Conservation (phyloP, 768 basidiomycete species). For the Lactifluus rugatus region DNA sequence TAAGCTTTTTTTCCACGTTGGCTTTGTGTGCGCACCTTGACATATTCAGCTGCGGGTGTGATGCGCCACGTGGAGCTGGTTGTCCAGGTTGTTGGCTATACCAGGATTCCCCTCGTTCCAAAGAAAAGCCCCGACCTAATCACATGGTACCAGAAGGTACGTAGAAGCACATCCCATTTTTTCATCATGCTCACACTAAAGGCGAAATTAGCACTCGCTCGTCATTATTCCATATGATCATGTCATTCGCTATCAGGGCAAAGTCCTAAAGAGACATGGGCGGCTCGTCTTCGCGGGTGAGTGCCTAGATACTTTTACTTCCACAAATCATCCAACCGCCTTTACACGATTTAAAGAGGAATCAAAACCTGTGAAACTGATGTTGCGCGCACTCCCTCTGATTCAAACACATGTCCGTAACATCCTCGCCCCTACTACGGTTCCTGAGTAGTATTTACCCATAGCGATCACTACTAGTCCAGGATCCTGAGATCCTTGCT, state of each 20-base stretch:
- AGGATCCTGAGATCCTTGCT: not conserved
- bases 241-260: conserved; percentile 34
- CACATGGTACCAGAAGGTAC: conserved; percentile 65
- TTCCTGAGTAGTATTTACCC: not conserved
- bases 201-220: conserved; percentile 52
- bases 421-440: not conserved
- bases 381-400: conserved; percentile 30
- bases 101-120: conserved; percentile 18
- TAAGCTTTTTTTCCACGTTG: conserved; percentile 28
- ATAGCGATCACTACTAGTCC: not conserved
- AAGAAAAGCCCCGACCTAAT: conserved; percentile 13
- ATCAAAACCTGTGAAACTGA: conserved; percentile 64
- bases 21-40: not conserved
- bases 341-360: conserved; percentile 38
- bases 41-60: conserved; percentile 37
- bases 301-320: conserved; percentile 12
- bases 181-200: not conserved
- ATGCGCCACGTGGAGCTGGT: conserved; percentile 30
- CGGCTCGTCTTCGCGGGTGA: conserved; percentile 53
- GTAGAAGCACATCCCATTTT: conserved; percentile 12
- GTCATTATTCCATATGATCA: conserved; percentile 62
- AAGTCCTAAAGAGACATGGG: conserved; percentile 51
- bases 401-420: conserved; percentile 18
- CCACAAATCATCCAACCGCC: not conserved
- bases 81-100: conserved; percentile 19